phyloP scores from a whole-genome alignment of 1,139 yeast species.

The Pneumocystis carinii region DNA sequence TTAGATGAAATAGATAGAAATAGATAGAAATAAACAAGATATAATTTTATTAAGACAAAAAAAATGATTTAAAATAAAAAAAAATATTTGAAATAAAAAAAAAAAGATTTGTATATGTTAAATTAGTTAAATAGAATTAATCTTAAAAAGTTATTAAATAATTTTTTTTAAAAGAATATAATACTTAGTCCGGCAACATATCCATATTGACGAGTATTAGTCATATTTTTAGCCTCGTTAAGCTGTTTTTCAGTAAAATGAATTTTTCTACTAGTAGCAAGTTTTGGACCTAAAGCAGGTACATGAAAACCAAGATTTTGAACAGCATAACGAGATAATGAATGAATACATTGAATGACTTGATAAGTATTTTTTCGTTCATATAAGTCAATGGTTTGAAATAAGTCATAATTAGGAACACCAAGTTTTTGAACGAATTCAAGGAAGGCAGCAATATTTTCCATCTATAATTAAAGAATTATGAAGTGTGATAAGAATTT shows the following conservation, averaged over 20 bases:
- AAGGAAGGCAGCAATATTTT: conserved; percentile 62
- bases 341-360: conserved; percentile 55
- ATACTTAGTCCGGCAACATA: conserved; percentile 43
- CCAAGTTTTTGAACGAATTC: conserved; percentile 43
- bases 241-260: conserved; percentile 16
- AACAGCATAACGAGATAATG: conserved; percentile 52
- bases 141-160: conserved; percentile 30
- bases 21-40: no score
- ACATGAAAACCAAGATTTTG: conserved; percentile 29
- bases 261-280: conserved; percentile 20
- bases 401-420: conserved; percentile 69
- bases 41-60: no score
- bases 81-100: no score
- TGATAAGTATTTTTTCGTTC: conserved; percentile 67
- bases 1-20: no score
- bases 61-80: no score
- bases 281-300: conserved; percentile 39
- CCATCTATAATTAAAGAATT: conserved; percentile 37
- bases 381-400: conserved; percentile 66
- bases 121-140: neutral
- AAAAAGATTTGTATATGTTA: neutral
- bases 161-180: conserved; percentile 36
- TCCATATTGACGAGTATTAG: conserved; percentile 49
- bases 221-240: conserved; percentile 29
- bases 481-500: neutral